Base-by-base conservation (phyloP, 306 rosid genomes). In the Ochetophila trinervis region DNA sequence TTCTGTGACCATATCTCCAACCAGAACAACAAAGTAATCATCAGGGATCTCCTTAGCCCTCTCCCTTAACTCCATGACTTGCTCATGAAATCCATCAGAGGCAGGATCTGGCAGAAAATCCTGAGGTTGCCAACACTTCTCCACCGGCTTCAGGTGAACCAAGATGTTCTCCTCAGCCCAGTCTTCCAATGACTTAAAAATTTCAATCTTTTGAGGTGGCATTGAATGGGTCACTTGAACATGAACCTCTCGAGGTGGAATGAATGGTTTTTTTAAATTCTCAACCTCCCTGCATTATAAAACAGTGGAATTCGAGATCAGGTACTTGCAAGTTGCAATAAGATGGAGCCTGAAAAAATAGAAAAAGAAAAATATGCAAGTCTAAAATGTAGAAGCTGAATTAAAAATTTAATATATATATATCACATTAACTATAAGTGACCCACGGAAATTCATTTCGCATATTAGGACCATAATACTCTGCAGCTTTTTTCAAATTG, bases 111-210 rank as follows among this genome's bases (percentile, higher is more conserved):
- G 97, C 52, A 91, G 76, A 68, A 84, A 88, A 74, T 91, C 97
- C 72, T 84, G 95, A 70, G 97, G 91, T 78, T 91, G 97, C 97
- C 97, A 91, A 32, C 97, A 88, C 75, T 88, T 91, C 61, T 91
- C 95, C 18, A 91, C 95, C 0, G 88, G 95, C 74, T 91, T 91
- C 66, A 91, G 82, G 74, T 80, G 93, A 77, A 65, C 50, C 79
- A 91, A 79, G 75, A 88, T 64, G 84, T 84, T 91, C 48, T 86
- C 19, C 60, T 88, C 85, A 64, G 97, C 97, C 97, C 97, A 91
- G 74, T 62, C 83, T 77, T 91, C 97, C 22, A 91, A 24, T 35
- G 95, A 91, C 67, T 86, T 88, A 78, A 91, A 91, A 56, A 91
- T 86, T 79, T 88, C 95, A 60, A 91, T 88, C 84, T 91, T 91